Base-by-base conservation (phyloP, 2,329 filamentous ascomycete species). In the Westerdykella aurantiaca region DNA sequence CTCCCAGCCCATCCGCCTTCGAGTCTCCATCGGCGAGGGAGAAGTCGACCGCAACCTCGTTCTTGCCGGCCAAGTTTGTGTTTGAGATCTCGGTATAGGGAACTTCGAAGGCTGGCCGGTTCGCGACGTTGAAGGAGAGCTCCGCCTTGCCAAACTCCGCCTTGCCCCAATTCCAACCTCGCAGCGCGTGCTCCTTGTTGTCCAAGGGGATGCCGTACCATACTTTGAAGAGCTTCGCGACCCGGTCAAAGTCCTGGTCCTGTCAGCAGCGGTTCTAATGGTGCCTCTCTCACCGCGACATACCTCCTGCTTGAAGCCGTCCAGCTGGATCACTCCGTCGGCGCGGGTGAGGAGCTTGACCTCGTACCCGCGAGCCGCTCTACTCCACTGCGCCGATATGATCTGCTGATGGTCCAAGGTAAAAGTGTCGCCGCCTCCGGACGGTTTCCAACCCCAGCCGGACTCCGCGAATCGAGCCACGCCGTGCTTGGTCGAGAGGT, bases 161-260 rank as follows among this genome's bases (percentile, higher is more conserved):
- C 72, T 97, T 98, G 60, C 93, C 93, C 94, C 93, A 98, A 68
- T 98, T 98, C 93, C 93, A 98, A 44, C 93, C 93, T 56, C 93
- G 83, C 46, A 98, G 75, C 18, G 93, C 89, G 69, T 97, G 93
- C 70, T 98, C 93, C 69, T 88, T 88, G 67, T 81, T 87, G 67
- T 97, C 90, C 46, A 98, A 79, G 59, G 83, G 89, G 60, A 93
- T 85, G 71, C 88, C 93, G 72, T 97, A 98, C 88, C 91, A 97
- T 62, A 91, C 87, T 74, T 96, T 97, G 78, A 98, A 96, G 55
- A 93, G 81, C 68, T 95, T 96, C 71, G 76, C 79, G 12, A 96
- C 74, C 43, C 93, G 87, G 55, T 98, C 93, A 56, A 88, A 87
- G 68, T 98, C 91, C 78, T 88, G 60, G 16, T n/a, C 14, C 16